phyloP scores from a whole-genome alignment of 208 protist genomes.

The Leishmania arabica region DNA sequence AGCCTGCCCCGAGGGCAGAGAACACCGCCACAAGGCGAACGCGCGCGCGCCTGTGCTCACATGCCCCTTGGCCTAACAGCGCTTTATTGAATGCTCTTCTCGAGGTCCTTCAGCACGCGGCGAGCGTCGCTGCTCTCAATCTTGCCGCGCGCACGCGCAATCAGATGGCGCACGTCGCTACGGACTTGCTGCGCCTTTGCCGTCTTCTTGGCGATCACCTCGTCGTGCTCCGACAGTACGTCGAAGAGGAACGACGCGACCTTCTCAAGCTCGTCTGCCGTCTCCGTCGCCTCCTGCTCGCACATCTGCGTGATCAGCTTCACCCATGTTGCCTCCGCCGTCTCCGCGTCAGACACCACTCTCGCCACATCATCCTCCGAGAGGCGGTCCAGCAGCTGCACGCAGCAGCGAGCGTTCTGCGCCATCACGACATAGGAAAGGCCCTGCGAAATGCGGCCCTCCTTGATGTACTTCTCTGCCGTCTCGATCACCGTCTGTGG shows the following conservation, averaged over 20 bases:
- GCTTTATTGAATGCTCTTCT: conserved; percentile 73
- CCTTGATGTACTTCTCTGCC: conserved; percentile 40
- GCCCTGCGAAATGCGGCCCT: conserved; percentile 39
- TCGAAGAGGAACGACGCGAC: conserved; percentile 66
- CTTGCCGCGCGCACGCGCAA: conserved; percentile 29
- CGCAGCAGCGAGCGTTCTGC: conserved; percentile 43
- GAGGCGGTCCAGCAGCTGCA: conserved; percentile 51
- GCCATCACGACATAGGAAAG: conserved; percentile 55
- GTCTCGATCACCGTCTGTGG: conserved; percentile 74
- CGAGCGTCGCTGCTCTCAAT: conserved; percentile 37
- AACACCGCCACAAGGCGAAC: neutral
- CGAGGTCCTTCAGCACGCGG: conserved; percentile 57
- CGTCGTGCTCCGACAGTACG: conserved; percentile 68
- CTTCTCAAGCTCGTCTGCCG: conserved; percentile 39
- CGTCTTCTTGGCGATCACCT: conserved; percentile 41
- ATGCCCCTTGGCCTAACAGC: neutral
- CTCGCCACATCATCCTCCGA: conserved; percentile 35
- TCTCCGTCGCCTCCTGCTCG: conserved; percentile 27
- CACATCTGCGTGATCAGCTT: conserved; percentile 50
- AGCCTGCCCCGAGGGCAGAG: neutral
- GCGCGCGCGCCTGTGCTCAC: neutral
- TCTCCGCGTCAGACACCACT: conserved; percentile 43
- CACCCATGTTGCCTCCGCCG: conserved; percentile 53
- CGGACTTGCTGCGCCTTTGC: conserved; percentile 47
- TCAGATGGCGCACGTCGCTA: conserved; percentile 61